Base-by-base conservation (phyloP, 345 rosid species). In the Populus simonii region DNA sequence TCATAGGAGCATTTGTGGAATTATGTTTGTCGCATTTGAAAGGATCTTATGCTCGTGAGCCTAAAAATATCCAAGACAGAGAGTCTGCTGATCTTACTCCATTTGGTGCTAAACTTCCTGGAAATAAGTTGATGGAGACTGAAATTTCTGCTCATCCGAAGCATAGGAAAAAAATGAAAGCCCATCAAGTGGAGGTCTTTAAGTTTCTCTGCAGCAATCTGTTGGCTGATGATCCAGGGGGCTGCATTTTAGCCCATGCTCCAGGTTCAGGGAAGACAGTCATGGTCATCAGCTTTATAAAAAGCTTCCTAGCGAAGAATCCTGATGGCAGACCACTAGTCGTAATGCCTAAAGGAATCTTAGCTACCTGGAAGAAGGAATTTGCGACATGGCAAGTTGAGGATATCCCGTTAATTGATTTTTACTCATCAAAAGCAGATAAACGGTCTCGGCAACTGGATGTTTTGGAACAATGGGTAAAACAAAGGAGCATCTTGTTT, bases 201-300 rank as follows among this genome's bases (percentile, higher is more conserved):
- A 85, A 80, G 20, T 91, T 93, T 81, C 88, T 93, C 18, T 78
- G 89, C 68, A 87, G 86, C 75, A 93, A 91, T 70, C 80, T 91
- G 75, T 89, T 83, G 53, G 49, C 86, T 2, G 91, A 93, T n/a
- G 80, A 86, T 41, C 96, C 97, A 5, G 91, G 93, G 29, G 94
- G 96, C 53, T 92, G 96, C 83, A 88, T 93, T 74, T 67, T 93
- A 85, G 96, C 98, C 47, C 94, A 93, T 86, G 93, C 96, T 8
- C 98, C 96, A 8, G 98, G 98, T 39, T 92, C 98, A 31, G 98
- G 96, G 36, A 93, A 93, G 81, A 93, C 98, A 2, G 92, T 93
- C 65, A 88, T 93, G 82, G 86, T 90, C 25, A 92, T 93, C 36
- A 90, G 94, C 74, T 90, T 92, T 76, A 76, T 93, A 80, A 92